Conservation (phyloP, 2,329 filamentous ascomycete genomes). For the Bipolaris oryzae region DNA sequence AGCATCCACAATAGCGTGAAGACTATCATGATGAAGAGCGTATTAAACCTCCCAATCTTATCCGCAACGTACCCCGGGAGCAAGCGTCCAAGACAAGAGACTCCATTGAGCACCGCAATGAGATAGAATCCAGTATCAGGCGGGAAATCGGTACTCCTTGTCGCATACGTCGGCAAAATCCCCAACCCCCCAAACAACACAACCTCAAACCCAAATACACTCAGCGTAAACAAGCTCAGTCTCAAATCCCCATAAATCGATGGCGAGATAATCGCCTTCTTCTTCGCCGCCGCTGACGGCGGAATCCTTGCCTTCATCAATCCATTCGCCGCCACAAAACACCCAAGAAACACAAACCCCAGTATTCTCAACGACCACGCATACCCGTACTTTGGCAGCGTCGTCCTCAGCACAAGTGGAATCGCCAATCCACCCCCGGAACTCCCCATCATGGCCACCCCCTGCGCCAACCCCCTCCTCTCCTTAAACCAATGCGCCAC, state of each 20-base stretch:
- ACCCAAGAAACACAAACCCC: constrained; percentile 44
- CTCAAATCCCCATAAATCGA: constrained; percentile 44
- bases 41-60: constrained; percentile 51
- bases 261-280: constrained; percentile 45
- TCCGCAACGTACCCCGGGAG: constrained; percentile 50
- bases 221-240: constrained; percentile 44
- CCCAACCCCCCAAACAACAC: constrained; percentile 51
- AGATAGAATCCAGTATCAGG: constrained; percentile 45
- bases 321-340: constrained; percentile 42
- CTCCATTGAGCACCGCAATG: constrained; percentile 50
- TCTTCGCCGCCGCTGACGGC: constrained; percentile 36
- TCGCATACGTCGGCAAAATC: constrained; percentile 50
- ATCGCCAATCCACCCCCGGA: constrained; percentile 46
- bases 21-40: constrained; percentile 45
- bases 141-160: constrained; percentile 44
- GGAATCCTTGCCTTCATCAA: constrained; percentile 46
- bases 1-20: constrained; percentile 47
- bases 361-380: constrained; percentile 49
- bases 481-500: constrained; percentile 51
- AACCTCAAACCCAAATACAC: constrained; percentile 46
- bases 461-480: constrained; percentile 46
- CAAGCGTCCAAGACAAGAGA: constrained; percentile 50
- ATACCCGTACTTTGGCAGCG: constrained; percentile 45
- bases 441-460: constrained; percentile 49
- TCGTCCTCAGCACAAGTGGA: constrained; percentile 43